Evolutionary conservation across 176 grass and related monocot genomes (phyloP).

Genomic region (Elaeis guineensis): DNA sequence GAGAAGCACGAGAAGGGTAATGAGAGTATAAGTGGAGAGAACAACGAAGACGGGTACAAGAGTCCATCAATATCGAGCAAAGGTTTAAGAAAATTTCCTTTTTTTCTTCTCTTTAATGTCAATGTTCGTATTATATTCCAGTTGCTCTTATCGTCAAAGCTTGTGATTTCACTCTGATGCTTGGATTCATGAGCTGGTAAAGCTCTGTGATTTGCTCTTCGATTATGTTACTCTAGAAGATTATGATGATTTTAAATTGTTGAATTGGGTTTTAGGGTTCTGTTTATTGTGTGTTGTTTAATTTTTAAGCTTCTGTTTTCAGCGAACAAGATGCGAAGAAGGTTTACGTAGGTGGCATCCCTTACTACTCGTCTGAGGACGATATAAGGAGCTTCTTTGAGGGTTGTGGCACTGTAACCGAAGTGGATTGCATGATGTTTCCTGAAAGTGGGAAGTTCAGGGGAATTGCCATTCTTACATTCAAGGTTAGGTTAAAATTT

Average conservation of each 20-base stretch:
- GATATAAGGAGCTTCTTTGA: conserved; percentile 94
- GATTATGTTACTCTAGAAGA: not conserved
- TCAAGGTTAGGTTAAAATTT: conserved; percentile 60
- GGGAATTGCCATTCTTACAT: conserved; percentile 88
- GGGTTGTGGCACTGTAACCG: conserved; percentile 60
- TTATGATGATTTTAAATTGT: not conserved
- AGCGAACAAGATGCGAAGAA: conserved; percentile 65
- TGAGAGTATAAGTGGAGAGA: not conserved
- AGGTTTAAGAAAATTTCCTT: no score
- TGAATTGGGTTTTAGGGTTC: not conserved
- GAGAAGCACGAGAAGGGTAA: not conserved
- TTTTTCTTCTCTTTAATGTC: no score
- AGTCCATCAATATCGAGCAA: not conserved
- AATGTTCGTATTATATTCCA: no score
- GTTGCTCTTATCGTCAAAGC: no score
- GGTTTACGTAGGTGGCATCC: conserved; percentile 93
- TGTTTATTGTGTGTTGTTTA: not conserved
- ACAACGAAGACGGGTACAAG: not conserved
- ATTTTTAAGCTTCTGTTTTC: conserved; percentile 24
- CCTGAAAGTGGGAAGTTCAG: conserved; percentile 82
- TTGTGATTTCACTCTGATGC: no score
- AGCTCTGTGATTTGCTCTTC: not conserved
- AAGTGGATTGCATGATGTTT: conserved; percentile 83
- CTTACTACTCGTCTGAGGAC: conserved; percentile 89
- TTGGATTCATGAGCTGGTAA: no score